These are phyloP conservation scores for Lactifluus pinguis DNA, from an alignment of 768 basidiomycete genomes.

Conservation along the genomic window DNA sequence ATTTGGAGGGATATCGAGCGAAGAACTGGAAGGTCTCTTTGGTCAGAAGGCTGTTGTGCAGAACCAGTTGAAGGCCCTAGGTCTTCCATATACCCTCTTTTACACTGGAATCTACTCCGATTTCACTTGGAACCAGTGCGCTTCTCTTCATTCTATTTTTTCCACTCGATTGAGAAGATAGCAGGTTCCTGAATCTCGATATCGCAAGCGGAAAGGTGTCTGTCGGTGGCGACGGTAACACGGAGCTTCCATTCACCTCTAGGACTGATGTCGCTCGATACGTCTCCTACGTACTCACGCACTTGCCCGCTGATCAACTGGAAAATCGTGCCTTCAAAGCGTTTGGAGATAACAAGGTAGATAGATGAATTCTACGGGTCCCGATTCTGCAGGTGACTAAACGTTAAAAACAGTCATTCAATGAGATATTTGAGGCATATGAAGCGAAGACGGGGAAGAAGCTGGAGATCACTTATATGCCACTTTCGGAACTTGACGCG, in stretches of 20 bases:
- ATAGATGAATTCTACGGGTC: no score
- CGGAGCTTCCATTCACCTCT: not conserved
- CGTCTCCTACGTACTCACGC: no score
- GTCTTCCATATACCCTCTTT: constrained; percentile 11
- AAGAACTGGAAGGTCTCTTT: not conserved
- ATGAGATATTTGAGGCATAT: constrained; percentile 18
- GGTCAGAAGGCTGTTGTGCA: constrained; percentile 1
- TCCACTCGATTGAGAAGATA: not conserved
- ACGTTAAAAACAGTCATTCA: constrained; percentile 3
- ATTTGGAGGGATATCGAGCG: constrained; percentile 20
- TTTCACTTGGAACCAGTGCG: constrained; percentile 5
- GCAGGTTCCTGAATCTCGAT: constrained; percentile 9
- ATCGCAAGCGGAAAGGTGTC: constrained; percentile 15
- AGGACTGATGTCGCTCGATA: no score
- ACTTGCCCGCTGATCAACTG: no score
- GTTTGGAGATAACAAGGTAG: no score
- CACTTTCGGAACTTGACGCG: constrained; percentile 13
- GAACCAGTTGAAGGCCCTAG: constrained; percentile 5
- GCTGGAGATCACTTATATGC: constrained; percentile 17
- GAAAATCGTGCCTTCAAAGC: no score
- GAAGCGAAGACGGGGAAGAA: constrained; percentile 16
- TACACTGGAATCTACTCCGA: constrained; percentile 19
- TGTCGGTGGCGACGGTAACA: constrained; percentile 16
- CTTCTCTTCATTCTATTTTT: not conserved
- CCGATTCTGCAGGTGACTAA: not conserved